Evolutionary conservation across 2,329 filamentous ascomycete genomes (phyloP).

Genomic region (Apiospora hydei): DNA sequence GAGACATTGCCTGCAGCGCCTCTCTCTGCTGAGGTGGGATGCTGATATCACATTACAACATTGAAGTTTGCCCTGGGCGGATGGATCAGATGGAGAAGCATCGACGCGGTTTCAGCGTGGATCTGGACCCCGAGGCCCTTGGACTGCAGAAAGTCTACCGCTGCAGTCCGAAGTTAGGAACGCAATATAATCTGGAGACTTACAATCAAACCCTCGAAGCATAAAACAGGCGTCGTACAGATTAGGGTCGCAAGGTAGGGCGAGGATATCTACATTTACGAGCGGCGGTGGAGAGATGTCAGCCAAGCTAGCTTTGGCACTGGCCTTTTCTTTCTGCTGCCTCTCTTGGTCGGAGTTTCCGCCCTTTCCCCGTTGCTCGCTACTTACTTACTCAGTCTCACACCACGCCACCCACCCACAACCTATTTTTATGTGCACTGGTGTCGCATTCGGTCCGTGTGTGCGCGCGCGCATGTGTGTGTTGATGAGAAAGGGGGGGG

Average conservation of each 20-base stretch:
- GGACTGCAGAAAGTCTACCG: background rate
- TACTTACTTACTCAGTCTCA: background rate
- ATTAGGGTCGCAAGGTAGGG: background rate
- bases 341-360: background rate
- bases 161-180: background rate
- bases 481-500: background rate
- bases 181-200: background rate
- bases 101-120: background rate
- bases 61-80: background rate
- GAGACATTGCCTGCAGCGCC: background rate
- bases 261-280: conserved; percentile 6
- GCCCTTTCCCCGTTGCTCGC: conserved; percentile 2
- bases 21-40: background rate
- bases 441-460: background rate
- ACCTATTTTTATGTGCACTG: conserved; percentile 4
- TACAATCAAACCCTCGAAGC: background rate
- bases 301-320: conserved; percentile 5
- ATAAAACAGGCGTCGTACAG: background rate
- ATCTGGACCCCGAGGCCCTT: background rate
- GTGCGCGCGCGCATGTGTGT: background rate
- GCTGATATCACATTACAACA: background rate
- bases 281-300: conserved; percentile 3
- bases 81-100: background rate
- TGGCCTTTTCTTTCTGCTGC: background rate
- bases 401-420: background rate